Conservation (phyloP, 1,139 yeast species). For the Zygosaccharomyces pseudobailii region DNA sequence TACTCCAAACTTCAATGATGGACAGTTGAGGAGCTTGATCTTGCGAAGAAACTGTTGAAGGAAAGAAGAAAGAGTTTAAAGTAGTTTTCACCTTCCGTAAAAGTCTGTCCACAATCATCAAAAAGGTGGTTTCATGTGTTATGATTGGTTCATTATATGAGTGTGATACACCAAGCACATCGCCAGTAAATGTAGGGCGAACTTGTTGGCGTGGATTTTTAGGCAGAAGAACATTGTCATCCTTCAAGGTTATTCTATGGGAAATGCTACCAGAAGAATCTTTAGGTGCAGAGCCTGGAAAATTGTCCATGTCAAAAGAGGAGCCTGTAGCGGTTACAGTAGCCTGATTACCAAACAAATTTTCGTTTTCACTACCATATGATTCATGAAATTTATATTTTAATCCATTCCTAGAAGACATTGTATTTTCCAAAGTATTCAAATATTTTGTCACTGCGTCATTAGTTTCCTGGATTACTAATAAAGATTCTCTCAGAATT, state of each 20-base stretch:
- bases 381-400: conserved; percentile 3
- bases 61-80: conserved; percentile 25
- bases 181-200: neutral
- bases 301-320: conserved; percentile 5
- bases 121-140: conserved; percentile 26
- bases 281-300: conserved; percentile 15
- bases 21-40: conserved; percentile 15
- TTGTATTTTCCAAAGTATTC: conserved; percentile 21
- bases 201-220: conserved; percentile 6
- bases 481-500: conserved; percentile 55
- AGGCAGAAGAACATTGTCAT: conserved; percentile 21
- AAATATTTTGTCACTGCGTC: conserved; percentile 24
- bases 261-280: conserved; percentile 7
- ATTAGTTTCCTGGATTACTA: conserved; percentile 40
- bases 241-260: conserved; percentile 23
- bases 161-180: conserved; percentile 11
- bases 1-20: conserved; percentile 29
- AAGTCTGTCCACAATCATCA: conserved; percentile 15
- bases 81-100: conserved; percentile 10
- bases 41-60: conserved; percentile 14
- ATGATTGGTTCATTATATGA: conserved; percentile 26
- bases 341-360: conserved; percentile 27
- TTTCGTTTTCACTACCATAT: conserved; percentile 10
- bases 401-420: conserved; percentile 11
- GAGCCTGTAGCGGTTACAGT: conserved; percentile 16